Conservation (phyloP, 495 filamentous ascomycete species). For the Oidiodendron maius region DNA sequence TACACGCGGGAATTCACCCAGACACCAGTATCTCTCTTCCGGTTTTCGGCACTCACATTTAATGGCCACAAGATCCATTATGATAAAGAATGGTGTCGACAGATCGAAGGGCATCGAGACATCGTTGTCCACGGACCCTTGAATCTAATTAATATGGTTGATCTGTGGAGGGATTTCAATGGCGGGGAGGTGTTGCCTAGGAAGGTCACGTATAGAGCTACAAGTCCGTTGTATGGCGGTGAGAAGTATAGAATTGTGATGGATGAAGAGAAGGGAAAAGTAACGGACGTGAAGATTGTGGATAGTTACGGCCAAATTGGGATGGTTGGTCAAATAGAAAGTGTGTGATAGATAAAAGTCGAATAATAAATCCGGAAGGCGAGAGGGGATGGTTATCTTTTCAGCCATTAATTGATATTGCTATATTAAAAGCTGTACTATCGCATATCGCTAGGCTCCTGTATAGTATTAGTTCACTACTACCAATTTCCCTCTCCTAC, state of each 20-base stretch:
- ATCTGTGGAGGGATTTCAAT: slow-evolving; percentile 56
- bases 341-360: neutral
- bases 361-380: neutral
- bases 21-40: slow-evolving; percentile 55
- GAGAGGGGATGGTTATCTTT: no score
- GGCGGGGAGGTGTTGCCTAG: slow-evolving; percentile 28
- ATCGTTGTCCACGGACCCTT: slow-evolving; percentile 60
- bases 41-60: slow-evolving; percentile 68
- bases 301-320: slow-evolving; percentile 33
- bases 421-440: no score
- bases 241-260: slow-evolving; percentile 43
- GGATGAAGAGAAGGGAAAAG: slow-evolving; percentile 25
- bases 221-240: slow-evolving; percentile 54
- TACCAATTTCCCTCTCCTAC: neutral
- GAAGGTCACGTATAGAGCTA: slow-evolving; percentile 53
- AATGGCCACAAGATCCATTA: slow-evolving; percentile 73
- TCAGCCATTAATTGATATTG: no score
- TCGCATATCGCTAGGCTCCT: no score
- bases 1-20: slow-evolving; percentile 40
- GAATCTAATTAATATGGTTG: slow-evolving; percentile 57
- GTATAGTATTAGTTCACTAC: neutral
- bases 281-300: slow-evolving; percentile 33
- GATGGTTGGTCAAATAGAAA: slow-evolving; percentile 42
- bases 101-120: slow-evolving; percentile 53
- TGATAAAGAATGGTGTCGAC: slow-evolving; percentile 49